These are phyloP conservation scores for Sisymbrium irio DNA, from an alignment of 345 rosid species.

Conservation along the genomic window DNA sequence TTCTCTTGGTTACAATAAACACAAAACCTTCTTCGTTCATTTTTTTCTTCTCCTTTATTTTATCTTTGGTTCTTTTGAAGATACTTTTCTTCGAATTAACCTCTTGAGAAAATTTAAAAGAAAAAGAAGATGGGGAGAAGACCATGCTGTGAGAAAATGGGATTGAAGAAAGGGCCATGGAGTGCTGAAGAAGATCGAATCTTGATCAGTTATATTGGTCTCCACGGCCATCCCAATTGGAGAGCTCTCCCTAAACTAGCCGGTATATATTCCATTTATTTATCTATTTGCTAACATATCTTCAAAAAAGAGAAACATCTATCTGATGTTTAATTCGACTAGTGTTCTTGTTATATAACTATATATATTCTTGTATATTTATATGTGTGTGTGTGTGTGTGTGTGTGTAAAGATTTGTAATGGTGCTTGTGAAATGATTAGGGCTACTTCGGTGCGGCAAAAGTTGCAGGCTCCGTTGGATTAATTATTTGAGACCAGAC, in stretches of 20 bases:
- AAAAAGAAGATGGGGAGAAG: constrained; percentile 31
- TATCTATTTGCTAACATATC: not conserved
- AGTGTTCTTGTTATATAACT: not conserved
- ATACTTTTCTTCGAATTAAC: not conserved
- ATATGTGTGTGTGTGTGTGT: not conserved
- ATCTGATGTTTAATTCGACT: not conserved
- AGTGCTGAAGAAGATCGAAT: constrained; percentile 37
- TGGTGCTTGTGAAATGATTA: constrained; percentile 30
- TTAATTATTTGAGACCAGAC: constrained; percentile 57
- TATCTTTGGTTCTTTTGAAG: not conserved
- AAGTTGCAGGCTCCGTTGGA: constrained; percentile 76
- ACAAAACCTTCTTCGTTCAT: not conserved
- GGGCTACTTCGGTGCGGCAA: constrained; percentile 58
- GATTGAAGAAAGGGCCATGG: constrained; percentile 42
- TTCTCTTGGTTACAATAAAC: not conserved
- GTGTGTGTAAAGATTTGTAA: not conserved
- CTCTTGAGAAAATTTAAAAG: not conserved
- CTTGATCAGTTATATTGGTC: constrained; percentile 24
- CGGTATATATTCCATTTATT: constrained; percentile 4
- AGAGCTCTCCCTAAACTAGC: constrained; percentile 39
- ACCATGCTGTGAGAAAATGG: constrained; percentile 41
- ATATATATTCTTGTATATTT: not conserved
- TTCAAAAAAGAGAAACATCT: not conserved
- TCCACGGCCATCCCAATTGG: constrained; percentile 38
- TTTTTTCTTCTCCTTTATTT: not conserved